Evolutionary conservation across 352 stramenopile species (phyloP), one percentile per base, ranked within the genome.

Genomic region (Peronospora farinosa): DNA sequence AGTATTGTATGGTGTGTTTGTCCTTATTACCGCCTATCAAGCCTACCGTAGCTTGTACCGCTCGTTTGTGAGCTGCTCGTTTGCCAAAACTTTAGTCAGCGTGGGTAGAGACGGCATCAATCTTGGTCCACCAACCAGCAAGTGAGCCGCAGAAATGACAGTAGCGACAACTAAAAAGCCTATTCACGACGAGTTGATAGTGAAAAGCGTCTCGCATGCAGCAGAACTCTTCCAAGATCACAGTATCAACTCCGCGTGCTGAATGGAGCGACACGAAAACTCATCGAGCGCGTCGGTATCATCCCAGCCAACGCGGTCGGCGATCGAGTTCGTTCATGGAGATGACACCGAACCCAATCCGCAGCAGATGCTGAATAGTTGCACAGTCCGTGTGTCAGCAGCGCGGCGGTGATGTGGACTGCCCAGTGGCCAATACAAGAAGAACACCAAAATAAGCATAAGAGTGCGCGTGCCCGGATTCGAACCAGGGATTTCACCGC

Each of bases 401-500:
- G 31, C 11, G 31, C 19, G 19, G 19, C 19, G 19, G 19, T 21
- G 1, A 3, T 3, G 19, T 21, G 19, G 31, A 36, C 2, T 15
- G 31, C 11, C 11, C 9, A 15, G 11, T 31, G 27, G 27, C 8
- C 27, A 31, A n/a, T 15, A 36, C 2, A 36, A 1, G 10, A n/a
- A 36, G 31, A 36, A 21, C 21, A 44, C 19, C 19, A 32, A 37
- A 46, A 46, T 13, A n/a, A 19, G 19, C 13, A 28, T 42, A 43
- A 42, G 21, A 51, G 25, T 51, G 37, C 47, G 37, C 37, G 37
- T 54, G 37, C 36, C 46, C 47, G 47, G 37, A 54, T 54, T 54
- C 37, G 48, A 55, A 55, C 38, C 48, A 47, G 21, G 38, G 38
- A 55, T 47, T 37, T 57, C 39, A 57, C 49, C 31, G 40, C 39